Evolutionary conservation across 2,329 filamentous ascomycete genomes (phyloP), one percentile per base, ranked within the genome.

Genomic region (Diaporthe humulicola): DNA sequence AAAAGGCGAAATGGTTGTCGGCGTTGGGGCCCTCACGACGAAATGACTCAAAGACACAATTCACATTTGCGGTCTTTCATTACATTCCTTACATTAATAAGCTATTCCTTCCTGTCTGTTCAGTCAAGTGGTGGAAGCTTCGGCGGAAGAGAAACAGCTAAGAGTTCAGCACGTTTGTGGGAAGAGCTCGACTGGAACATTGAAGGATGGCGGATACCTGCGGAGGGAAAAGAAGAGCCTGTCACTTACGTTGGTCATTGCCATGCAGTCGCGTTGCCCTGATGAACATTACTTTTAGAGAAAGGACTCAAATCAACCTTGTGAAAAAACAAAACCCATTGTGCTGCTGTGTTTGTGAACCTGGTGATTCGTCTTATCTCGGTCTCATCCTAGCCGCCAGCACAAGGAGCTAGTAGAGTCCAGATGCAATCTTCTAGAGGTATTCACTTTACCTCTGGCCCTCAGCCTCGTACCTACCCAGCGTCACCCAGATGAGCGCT

Each of bases 11-110:
- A 61, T 4, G 38, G 54, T 33, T 38, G 70, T 50, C 7, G 70
- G 56, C 40, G 70, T 71, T 30, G 22, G 42, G 70, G 30, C 12
- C 10, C 28, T 71, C 4, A 71, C n/a, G 64, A 69, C 33, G 48
- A 69, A 7, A 69, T 40, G 64, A 69, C 54, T 54, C 33, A 9
- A 54, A 69, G 48, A 69, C 22, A 17, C n/a, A 40, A 25, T 25
- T 38, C 33, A 30, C 10, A 14, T 54, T 52, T 72, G 56, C 30
- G 56, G 42, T 64, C 56, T 54, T 28, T 28, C 30, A 71, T 61
- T 40, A 60, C 54, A 36, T 72, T 61, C 33, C 42, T 72, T 61
- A 70, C 22, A 67, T 52, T 60, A 60, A 50, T 61, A 36, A 28
- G 33, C 22, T 48, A n/a, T 64, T 64, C 14, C 15, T 50, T 17